Evolutionary conservation across 164 flowering plant species (phyloP).

Genomic region (Chimonanthus salicifolius): DNA sequence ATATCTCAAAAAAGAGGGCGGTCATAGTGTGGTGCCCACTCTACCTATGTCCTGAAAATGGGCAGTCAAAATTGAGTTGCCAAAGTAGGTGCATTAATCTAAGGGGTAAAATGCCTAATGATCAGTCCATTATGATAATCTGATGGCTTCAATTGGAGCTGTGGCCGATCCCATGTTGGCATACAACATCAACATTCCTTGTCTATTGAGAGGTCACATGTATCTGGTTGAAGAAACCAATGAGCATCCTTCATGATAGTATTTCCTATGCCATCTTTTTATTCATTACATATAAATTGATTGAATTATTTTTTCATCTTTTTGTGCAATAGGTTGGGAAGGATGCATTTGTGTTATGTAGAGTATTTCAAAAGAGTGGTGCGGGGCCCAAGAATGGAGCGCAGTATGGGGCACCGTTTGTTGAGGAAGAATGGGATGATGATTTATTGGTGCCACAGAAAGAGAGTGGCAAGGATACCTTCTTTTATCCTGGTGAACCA

Average conservation of each 20-base stretch:
- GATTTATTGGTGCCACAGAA: slow-evolving; percentile 24
- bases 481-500: neutral
- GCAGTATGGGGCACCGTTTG: slow-evolving; percentile 48
- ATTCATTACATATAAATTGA: neutral
- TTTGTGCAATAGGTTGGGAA: neutral
- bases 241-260: neutral
- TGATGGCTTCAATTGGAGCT: neutral
- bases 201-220: neutral
- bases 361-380: slow-evolving; percentile 31
- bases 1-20: neutral
- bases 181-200: neutral
- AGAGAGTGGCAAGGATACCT: slow-evolving; percentile 22
- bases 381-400: slow-evolving; percentile 51
- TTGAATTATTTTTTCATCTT: neutral
- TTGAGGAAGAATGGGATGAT: slow-evolving; percentile 49
- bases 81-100: too few species aligned
- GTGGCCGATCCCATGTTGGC: neutral
- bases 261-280: neutral
- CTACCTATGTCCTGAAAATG: too few species aligned
- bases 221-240: neutral
- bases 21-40: too few species aligned
- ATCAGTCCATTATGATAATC: neutral
- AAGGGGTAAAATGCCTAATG: neutral
- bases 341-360: slow-evolving; percentile 19
- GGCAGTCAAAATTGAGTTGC: too few species aligned